Evolutionary conservation across 768 basidiomycete genomes (phyloP), one percentile per base, ranked within the genome.

Genomic region (Tricholoma terreum): DNA sequence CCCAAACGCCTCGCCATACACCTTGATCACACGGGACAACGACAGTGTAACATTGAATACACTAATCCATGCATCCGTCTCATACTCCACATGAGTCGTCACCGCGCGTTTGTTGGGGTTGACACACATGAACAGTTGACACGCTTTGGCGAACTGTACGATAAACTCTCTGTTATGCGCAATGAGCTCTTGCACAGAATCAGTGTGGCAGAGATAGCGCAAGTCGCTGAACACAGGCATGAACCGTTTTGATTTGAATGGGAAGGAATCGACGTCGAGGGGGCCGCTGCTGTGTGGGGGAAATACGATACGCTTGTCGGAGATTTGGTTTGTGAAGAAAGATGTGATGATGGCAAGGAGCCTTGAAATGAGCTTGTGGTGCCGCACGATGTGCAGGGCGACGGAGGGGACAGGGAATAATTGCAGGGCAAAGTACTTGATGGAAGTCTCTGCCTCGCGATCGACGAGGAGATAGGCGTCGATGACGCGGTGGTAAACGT

Each of bases 11-110:
- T 91, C 90, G 6, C 94, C 95, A 59, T 93, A 92, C 1, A 88
- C 87, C 67, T 93, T 91, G 76, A 92, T 91, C 38, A 93, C 85
- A 43, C 93, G 86, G 6, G 90, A 89, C 22, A 99, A 74, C 33
- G 92, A 94, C 9, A 96, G 82, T 6, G 94, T 94, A 21, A 98
- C 89, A 63, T 95, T 94, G 73, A 98, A 98, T 12, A 97, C 92
- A 64, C 88, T 91, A 60, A 97, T 92, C 96, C 95, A 97, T 17
- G 89, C 89, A 62, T 99, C 97, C 30, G 90, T 89, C 75, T 99
- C 97, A 74, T 91, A 99, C 71, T 98, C 96, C 64, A 99, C 85
- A 63, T 98, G 97, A 52, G 77, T 87, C 27, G 83, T 80, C 5
- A 80, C 84, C 17, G 89, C 92, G 15, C 96, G 84, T 63, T 87